Percentiles rank a stretch among this genome's conserved stretches.
Conservation (phyloP, 2,329 filamentous ascomycete genomes). For the Penicillium sp. region DNA sequence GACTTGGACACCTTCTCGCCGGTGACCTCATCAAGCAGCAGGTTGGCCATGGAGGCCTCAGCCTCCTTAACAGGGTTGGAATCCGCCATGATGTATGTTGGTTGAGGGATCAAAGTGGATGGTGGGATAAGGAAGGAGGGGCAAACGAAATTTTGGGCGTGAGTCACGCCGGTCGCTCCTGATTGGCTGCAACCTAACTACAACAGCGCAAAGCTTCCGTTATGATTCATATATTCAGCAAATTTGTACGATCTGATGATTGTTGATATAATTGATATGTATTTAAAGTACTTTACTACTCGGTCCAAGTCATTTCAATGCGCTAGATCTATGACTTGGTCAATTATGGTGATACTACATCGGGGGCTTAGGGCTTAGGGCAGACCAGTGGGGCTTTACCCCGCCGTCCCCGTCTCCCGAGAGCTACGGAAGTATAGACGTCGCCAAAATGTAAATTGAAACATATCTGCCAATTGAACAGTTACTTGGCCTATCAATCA, state of each 20-base stretch:
- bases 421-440: background rate
- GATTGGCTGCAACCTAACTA: conserved; percentile 26
- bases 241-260: no score
- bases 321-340: background rate
- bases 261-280: background rate
- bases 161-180: conserved; percentile 22
- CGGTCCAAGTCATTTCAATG: background rate
- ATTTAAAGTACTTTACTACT: background rate
- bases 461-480: background rate
- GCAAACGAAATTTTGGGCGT: conserved; percentile 36
- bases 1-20: conserved; percentile 84
- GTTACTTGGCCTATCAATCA: no score
- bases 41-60: conserved; percentile 61
- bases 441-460: background rate
- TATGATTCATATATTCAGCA: background rate
- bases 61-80: conserved; percentile 46
- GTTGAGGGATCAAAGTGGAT: conserved; percentile 14
- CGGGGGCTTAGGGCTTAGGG: conserved; percentile 39
- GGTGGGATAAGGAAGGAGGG: conserved; percentile 26
- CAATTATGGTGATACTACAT: background rate
- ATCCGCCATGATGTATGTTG: conserved; percentile 39
- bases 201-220: background rate
- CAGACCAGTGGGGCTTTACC: conserved; percentile 30
- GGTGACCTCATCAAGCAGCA: conserved; percentile 88
- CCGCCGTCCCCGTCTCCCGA: conserved; percentile 9